Conservation (phyloP, 2,329 filamentous ascomycete genomes). For the Cordyceps sp. region DNA sequence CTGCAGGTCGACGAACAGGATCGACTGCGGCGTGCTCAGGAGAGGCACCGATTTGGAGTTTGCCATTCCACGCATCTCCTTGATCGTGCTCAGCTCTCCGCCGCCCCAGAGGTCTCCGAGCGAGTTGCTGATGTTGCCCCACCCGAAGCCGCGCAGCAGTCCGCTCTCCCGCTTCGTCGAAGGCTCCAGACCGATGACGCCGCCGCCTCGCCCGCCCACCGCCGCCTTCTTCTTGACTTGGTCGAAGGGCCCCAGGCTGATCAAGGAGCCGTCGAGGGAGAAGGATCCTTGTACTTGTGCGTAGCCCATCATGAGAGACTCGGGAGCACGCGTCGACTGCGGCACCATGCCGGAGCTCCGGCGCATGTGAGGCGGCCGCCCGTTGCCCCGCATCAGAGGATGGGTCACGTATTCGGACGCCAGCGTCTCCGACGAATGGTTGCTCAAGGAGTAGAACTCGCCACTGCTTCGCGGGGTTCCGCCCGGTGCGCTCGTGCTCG, state of each 20-base stretch:
- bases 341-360: constrained; percentile 26
- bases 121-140: constrained; percentile 76
- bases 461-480: constrained; percentile 80
- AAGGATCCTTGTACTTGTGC: constrained; percentile 89
- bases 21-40: constrained; percentile 87
- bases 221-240: constrained; percentile 91
- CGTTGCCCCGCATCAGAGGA: constrained; percentile 13
- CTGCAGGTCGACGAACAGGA: constrained; percentile 85
- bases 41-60: constrained; percentile 79
- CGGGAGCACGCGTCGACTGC: constrained; percentile 36
- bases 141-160: constrained; percentile 70
- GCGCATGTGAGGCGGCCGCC: constrained; percentile 27
- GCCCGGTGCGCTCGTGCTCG: constrained; percentile 54
- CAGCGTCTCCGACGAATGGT: constrained; percentile 85
- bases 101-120: constrained; percentile 75
- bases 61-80: constrained; percentile 80
- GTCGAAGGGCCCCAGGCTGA: constrained; percentile 82
- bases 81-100: constrained; percentile 79
- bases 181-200: constrained; percentile 67
- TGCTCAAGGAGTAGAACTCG: constrained; percentile 90
- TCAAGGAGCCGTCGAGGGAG: constrained; percentile 74
- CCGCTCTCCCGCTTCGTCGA: constrained; percentile 60
- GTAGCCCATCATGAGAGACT: constrained; percentile 95
- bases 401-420: constrained; percentile 72
- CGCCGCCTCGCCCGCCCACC: constrained; percentile 71